These are phyloP conservation scores for Sisymbrium altissimum DNA, from an alignment of 345 rosid species.

Conservation along the genomic window DNA sequence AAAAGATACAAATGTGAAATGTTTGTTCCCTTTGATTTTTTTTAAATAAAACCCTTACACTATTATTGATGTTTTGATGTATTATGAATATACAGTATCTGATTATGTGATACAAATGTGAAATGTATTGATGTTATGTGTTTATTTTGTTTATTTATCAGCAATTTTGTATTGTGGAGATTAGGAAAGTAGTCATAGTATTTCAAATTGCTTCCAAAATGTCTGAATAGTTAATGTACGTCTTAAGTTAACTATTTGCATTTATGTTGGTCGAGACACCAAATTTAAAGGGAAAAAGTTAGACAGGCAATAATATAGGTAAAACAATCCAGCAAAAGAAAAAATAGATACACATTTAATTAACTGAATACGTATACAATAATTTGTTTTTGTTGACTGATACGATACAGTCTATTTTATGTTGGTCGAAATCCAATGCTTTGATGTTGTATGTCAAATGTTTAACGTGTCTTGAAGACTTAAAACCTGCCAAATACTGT, in stretches of 20 bases:
- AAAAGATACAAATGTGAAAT: background rate
- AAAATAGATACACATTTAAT: background rate
- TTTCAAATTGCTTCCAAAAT: background rate
- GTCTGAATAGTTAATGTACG: background rate
- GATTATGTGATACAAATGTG: too few species aligned
- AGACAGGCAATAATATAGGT: background rate
- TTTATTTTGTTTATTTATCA: background rate
- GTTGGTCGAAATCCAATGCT: slow-evolving; percentile 16
- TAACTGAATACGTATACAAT: background rate
- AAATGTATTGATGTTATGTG: too few species aligned
- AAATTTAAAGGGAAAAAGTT: background rate
- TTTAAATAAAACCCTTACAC: background rate
- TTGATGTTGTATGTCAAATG: background rate
- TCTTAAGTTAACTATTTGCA: background rate
- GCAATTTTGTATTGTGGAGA: background rate
- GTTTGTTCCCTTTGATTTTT: background rate
- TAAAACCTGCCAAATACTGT: slow-evolving; percentile 20
- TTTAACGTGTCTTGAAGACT: slow-evolving; percentile 14
- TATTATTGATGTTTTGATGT: background rate
- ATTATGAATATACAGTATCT: too few species aligned
- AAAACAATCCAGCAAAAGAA: background rate
- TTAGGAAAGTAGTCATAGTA: background rate
- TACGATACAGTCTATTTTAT: background rate
- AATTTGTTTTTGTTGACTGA: background rate
- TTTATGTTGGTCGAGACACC: background rate